These are phyloP conservation scores for Melampsora larici-populina DNA, from an alignment of 1,284 basidiomycete genomes.

Conservation along the genomic window DNA sequence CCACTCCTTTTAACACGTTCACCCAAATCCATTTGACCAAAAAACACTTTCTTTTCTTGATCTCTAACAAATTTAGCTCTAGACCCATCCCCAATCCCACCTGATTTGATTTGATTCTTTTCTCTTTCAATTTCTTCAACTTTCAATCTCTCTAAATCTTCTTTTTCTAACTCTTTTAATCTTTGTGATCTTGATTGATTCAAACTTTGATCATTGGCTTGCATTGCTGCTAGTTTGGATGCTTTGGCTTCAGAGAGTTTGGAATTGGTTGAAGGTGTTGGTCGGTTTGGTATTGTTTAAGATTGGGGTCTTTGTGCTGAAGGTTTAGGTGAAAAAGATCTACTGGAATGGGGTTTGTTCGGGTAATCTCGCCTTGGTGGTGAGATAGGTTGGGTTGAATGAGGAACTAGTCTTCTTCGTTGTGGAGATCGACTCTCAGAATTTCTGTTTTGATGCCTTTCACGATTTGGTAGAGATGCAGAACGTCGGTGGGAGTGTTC, in stretches of 20 bases:
- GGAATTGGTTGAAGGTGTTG: neutral
- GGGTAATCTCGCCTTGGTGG: slow-evolving; percentile 3
- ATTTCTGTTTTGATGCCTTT: slow-evolving; percentile 2
- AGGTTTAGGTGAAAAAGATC: neutral
- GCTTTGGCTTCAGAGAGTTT: slow-evolving; percentile 16
- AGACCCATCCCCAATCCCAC: slow-evolving; percentile 21
- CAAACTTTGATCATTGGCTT: slow-evolving; percentile 8
- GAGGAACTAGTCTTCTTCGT: neutral
- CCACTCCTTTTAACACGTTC: slow-evolving; percentile 32
- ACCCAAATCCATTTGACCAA: slow-evolving; percentile 24
- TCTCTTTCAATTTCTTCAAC: slow-evolving; percentile 22
- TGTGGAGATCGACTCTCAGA: neutral
- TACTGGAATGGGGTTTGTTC: neutral
- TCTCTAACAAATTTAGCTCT: slow-evolving; percentile 38
- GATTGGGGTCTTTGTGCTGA: neutral
- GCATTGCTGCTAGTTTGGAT: slow-evolving; percentile 29
- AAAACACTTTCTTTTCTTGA: slow-evolving; percentile 38
- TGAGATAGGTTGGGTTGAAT: neutral
- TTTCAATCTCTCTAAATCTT: slow-evolving; percentile 16
- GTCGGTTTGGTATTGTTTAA: neutral
- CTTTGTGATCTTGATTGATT: slow-evolving; percentile 8
- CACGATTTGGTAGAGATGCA: neutral
- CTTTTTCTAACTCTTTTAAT: slow-evolving; percentile 9
- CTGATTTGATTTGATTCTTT: slow-evolving; percentile 20
- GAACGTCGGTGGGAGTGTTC: slow-evolving; percentile 14